phyloP scores from a whole-genome alignment of 306 rosid genomes.

The Betula pendula region DNA sequence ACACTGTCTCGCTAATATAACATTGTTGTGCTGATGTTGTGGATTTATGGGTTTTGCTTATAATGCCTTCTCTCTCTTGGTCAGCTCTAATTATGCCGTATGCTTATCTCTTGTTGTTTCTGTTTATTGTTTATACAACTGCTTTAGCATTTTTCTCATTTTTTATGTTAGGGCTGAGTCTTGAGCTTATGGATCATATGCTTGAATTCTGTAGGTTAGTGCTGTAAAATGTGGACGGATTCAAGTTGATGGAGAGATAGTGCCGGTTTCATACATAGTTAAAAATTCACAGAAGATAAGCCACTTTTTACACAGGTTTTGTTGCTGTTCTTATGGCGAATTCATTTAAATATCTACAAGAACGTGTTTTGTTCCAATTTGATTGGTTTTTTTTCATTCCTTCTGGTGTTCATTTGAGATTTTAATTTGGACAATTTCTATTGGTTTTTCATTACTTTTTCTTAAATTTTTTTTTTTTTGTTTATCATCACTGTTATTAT shows the following conservation, averaged over 20 bases:
- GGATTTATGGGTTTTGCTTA: too few species aligned
- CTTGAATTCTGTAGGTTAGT: slow-evolving; percentile 35
- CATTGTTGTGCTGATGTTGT: too few species aligned
- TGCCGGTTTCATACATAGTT: slow-evolving; percentile 48
- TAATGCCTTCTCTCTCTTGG: too few species aligned
- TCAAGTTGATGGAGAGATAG: slow-evolving; percentile 54
- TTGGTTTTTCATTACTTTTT: neutral
- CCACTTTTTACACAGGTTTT: slow-evolving; percentile 85
- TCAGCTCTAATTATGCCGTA: too few species aligned
- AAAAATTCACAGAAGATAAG: slow-evolving; percentile 79
- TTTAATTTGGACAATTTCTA: too few species aligned
- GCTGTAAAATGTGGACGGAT: slow-evolving; percentile 61
- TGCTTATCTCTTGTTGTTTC: neutral
- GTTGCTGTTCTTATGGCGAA: slow-evolving; percentile 14
- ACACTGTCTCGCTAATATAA: too few species aligned
- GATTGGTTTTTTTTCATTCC: too few species aligned
- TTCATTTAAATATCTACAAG: neutral
- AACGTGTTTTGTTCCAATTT: too few species aligned
- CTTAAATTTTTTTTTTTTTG: neutral
- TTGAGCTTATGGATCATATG: neutral
- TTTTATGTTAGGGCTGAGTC: neutral
- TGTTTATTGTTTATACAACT: neutral
- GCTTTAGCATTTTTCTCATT: neutral
- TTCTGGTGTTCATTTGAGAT: too few species aligned
- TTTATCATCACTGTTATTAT: neutral